Conservation (phyloP, 768 basidiomycete genomes). For the Amanita inopinata region DNA sequence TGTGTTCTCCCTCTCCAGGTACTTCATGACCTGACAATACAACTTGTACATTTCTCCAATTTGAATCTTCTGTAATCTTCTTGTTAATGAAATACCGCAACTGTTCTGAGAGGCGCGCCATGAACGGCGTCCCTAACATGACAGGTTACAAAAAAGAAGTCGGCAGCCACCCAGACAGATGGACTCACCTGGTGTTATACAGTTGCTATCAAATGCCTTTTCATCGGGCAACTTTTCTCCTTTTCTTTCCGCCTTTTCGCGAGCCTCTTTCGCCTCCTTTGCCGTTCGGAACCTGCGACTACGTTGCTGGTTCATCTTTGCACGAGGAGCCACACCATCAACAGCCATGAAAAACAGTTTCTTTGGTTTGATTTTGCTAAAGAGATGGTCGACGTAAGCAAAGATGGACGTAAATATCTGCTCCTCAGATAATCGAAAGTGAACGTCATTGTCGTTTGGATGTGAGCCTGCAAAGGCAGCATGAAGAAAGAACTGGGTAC, state of each 20-base stretch:
- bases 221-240: conserved; percentile 89
- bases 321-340: conserved; percentile 93
- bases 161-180: neutral
- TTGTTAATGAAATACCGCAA: conserved; percentile 95
- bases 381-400: conserved; percentile 92
- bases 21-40: conserved; percentile 97
- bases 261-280: conserved; percentile 80
- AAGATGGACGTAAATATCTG: conserved; percentile 98
- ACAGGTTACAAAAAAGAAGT: neutral
- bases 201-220: conserved; percentile 97
- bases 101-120: conserved; percentile 86
- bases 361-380: conserved; percentile 95
- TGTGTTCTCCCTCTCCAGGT: conserved; percentile 98
- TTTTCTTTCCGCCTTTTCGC: conserved; percentile 78
- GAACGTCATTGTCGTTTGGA: conserved; percentile 92
- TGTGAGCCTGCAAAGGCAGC: conserved; percentile 61
- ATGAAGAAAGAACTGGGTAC: neutral
- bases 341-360: conserved; percentile 99
- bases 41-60: conserved; percentile 88
- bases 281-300: conserved; percentile 90
- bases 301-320: conserved; percentile 99
- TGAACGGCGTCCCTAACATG: conserved; percentile 79
- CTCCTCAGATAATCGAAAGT: conserved; percentile 92
- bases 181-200: conserved; percentile 87
- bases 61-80: conserved; percentile 94